phyloP scores from a whole-genome alignment of 1,139 yeast species.

The Hansenula anomala region DNA sequence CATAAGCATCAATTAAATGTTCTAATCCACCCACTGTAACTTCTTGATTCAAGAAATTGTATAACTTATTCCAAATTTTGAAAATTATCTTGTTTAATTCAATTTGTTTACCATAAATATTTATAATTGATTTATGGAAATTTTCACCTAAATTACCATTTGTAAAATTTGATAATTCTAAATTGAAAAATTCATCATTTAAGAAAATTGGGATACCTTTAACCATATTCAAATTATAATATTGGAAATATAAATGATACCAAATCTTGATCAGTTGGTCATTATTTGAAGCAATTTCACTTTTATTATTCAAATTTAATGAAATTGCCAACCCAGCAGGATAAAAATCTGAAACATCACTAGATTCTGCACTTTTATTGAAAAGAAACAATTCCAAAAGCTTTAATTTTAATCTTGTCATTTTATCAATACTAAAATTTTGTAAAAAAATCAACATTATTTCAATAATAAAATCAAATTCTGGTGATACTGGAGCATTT shows the following conservation, averaged over 20 bases:
- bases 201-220: slow-evolving; percentile 17
- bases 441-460: slow-evolving; percentile 8
- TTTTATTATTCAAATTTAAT: slow-evolving; percentile 11
- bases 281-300: slow-evolving; percentile 7
- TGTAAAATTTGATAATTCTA: slow-evolving; percentile 6
- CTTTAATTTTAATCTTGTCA: slow-evolving; percentile 8
- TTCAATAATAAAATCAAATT: slow-evolving; percentile 13
- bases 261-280: slow-evolving; percentile 10
- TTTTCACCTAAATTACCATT: slow-evolving; percentile 1
- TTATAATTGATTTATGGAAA: slow-evolving; percentile 3
- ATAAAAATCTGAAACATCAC: slow-evolving; percentile 2
- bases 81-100: slow-evolving; percentile 7
- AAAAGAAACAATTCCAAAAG: slow-evolving; percentile 9
- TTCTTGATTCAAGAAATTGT: slow-evolving; percentile 8
- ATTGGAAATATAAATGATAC: slow-evolving; percentile 14
- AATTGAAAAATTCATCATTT: slow-evolving; percentile 13
- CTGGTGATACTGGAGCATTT: slow-evolving; percentile 10
- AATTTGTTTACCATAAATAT: slow-evolving; percentile 8
- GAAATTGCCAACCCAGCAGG: slow-evolving; percentile 12
- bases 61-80: slow-evolving; percentile 12
- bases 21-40: slow-evolving; percentile 8
- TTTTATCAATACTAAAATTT: slow-evolving; percentile 6
- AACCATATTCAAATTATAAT: slow-evolving; percentile 7
- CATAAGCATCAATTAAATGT: slow-evolving; percentile 10
- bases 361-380: slow-evolving; percentile 10